phyloP scores from a whole-genome alignment of 768 basidiomycete genomes.

The Rhizopogon rudus region DNA sequence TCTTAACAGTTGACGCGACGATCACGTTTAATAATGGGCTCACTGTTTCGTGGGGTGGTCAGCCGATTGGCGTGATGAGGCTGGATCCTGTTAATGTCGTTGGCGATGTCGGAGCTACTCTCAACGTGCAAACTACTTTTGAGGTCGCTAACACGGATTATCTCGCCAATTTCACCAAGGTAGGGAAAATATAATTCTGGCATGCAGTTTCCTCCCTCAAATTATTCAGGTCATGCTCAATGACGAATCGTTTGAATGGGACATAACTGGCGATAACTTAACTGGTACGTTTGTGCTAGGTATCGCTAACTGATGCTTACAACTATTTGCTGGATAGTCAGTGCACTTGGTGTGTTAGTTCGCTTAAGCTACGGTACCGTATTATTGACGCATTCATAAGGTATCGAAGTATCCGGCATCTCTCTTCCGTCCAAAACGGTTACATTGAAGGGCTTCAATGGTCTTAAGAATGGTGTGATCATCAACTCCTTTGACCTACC shows the following conservation, averaged over 20 bases:
- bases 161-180: conserved; percentile 63
- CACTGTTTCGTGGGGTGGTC: conserved; percentile 54
- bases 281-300: conserved; percentile 35
- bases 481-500: conserved; percentile 70
- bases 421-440: conserved; percentile 51
- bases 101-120: conserved; percentile 59
- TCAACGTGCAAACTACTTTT: conserved; percentile 52
- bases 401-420: conserved; percentile 55
- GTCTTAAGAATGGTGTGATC: conserved; percentile 54
- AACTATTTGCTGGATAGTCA: conserved; percentile 32
- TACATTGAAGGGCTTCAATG: conserved; percentile 66
- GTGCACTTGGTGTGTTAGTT: conserved; percentile 44
- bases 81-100: conserved; percentile 55
- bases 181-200: conserved; percentile 10
- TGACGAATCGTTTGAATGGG: conserved; percentile 64
- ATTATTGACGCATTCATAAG: conserved; percentile 22
- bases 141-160: conserved; percentile 51
- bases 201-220: background rate
- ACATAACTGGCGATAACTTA: conserved; percentile 59
- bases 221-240: conserved; percentile 46
- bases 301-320: conserved; percentile 2
- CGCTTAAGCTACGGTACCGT: background rate
- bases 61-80: conserved; percentile 51
- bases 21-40: conserved; percentile 64
- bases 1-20: conserved; percentile 49